Base-by-base conservation (phyloP, 2,329 filamentous ascomycete species). In the Colletotrichum sp. region DNA sequence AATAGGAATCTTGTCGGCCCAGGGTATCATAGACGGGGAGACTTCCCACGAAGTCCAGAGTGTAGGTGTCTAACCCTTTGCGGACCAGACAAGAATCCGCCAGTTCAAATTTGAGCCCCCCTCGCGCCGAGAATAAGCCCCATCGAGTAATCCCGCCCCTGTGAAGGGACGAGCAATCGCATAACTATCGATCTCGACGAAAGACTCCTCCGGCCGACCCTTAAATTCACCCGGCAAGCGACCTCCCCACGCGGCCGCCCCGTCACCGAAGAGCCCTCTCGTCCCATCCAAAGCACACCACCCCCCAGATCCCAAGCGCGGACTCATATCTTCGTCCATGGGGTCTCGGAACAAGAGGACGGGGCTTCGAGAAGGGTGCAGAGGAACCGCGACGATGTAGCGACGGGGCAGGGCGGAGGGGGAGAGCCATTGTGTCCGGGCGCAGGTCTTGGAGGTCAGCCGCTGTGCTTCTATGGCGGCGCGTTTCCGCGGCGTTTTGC, bases 91-190 rank as follows among this genome's bases (percentile, higher is more conserved):
- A 55, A 71, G 32, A 57, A 12, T 16, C 28, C 55, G n/a, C 3
- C 12, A 13, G 78, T 44, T 81, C 83, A 81, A 91, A 49, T 73
- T 84, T 82, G 83, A 87, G 85, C 86, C 87, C 94, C 94, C 94
- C 95, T 98, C 96, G 96, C 94, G 91, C 96, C 96, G 94, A 98
- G 95, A 98, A 98, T 99, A 96, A 98, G 96, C 96, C 96, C 96
- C 96, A 98, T 99, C 96, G 96, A 98, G 96, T 99, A 98, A 98
- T 64, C 95, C 90, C 87, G 85, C 84, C 83, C 79, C 71, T 79
- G 80, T 21, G 36, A 59, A 26, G 60, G 79, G 81, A 84, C 87
- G 84, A 80, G 95, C 95, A 98, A 98, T 98, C 96, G 96, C 96
- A 98, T 99, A 93, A 94, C 96, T 98, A 92, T 98, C 90, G 85